Percentiles rank a stretch among this genome's conserved stretches.
phyloP scores from a whole-genome alignment of 2,329 filamentous ascomycete species.

The Cyanodermella asteris region DNA sequence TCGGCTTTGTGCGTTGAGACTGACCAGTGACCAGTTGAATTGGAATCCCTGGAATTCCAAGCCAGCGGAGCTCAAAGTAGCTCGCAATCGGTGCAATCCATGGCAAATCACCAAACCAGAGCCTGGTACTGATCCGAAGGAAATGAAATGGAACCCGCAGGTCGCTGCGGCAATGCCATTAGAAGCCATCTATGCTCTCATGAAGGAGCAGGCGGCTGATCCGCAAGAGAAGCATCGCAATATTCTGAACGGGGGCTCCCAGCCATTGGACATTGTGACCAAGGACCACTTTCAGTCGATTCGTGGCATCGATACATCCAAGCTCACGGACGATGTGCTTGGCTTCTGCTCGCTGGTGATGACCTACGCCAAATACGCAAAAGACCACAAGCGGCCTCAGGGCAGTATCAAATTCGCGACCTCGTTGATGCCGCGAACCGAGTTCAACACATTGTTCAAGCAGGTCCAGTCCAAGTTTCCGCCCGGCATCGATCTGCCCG shows the following conservation, averaged over 20 bases:
- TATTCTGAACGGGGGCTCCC: neutral
- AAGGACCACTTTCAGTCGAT: slow-evolving; percentile 6
- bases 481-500: slow-evolving; percentile 7
- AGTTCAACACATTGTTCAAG: slow-evolving; percentile 8
- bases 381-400: neutral
- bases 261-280: slow-evolving; percentile 5
- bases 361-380: slow-evolving; percentile 9
- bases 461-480: slow-evolving; percentile 6
- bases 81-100: slow-evolving; percentile 7
- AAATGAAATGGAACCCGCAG: slow-evolving; percentile 6
- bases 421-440: slow-evolving; percentile 9
- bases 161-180: slow-evolving; percentile 9
- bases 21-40: slow-evolving; percentile 4
- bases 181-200: slow-evolving; percentile 8
- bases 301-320: slow-evolving; percentile 3
- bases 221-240: slow-evolving; percentile 3
- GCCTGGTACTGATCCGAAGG: too few species aligned
- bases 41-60: slow-evolving; percentile 7
- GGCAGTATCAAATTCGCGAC: slow-evolving; percentile 6
- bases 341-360: slow-evolving; percentile 9
- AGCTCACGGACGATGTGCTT: slow-evolving; percentile 8
- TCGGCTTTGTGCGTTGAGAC: neutral
- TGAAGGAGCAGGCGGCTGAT: slow-evolving; percentile 5
- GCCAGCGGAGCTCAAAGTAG: slow-evolving; percentile 4
- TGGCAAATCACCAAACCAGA: slow-evolving; percentile 5